Percentiles rank a stretch among this genome's conserved stretches.
Evolutionary conservation across 352 stramenopile species (phyloP).

Genomic region (Phytophthora hibernalis): DNA sequence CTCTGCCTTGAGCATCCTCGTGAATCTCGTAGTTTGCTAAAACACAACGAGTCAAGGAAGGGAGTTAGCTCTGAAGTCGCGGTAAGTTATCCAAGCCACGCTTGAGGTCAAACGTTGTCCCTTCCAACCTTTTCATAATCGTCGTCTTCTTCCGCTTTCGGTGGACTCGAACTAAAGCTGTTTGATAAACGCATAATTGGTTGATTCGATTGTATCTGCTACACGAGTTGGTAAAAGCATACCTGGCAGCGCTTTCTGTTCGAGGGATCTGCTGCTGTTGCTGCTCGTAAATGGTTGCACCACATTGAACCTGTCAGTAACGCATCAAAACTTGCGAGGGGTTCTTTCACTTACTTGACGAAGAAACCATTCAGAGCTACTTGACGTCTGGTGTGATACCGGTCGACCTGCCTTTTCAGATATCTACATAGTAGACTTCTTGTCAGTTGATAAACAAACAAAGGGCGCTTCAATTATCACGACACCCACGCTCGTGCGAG

Average conservation of each 20-base stretch:
- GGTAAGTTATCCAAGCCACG: background rate
- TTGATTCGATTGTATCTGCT: background rate
- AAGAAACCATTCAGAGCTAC: constrained; percentile 84
- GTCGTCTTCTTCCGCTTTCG: constrained; percentile 69
- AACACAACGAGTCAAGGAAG: background rate
- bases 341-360: constrained; percentile 52
- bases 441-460: constrained; percentile 10
- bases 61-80: background rate
- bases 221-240: background rate
- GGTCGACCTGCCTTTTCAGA: constrained; percentile 69
- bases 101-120: background rate
- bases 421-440: constrained; percentile 56
- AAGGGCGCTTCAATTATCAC: background rate
- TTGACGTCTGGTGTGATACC: constrained; percentile 83
- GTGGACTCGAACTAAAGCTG: constrained; percentile 69
- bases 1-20: constrained; percentile 91
- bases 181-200: constrained; percentile 5
- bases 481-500: constrained; percentile 84
- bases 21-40: constrained; percentile 92
- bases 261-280: constrained; percentile 68
- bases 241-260: constrained; percentile 73
- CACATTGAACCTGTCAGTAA: constrained; percentile 1
- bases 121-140: constrained; percentile 76
- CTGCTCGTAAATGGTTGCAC: constrained; percentile 1
- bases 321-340: background rate